Conservation (phyloP, 2,329 filamentous ascomycete genomes). For the Tolypocladium sp. region DNA sequence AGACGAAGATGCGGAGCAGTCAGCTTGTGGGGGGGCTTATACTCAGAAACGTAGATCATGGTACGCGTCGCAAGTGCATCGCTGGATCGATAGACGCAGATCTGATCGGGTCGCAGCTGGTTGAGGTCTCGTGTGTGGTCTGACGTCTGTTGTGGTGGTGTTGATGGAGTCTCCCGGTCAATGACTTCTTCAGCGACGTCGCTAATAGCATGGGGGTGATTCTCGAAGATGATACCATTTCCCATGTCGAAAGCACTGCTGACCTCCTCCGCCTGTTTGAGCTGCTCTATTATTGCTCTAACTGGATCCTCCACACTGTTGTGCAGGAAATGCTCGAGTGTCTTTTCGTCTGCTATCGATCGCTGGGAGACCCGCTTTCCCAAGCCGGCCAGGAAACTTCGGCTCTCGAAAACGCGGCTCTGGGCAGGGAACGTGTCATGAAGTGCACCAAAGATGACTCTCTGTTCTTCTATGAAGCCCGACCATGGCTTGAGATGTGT, state of each 20-base stretch:
- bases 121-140: conserved; percentile 8
- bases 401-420: conserved; percentile 15
- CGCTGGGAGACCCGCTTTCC: conserved; percentile 10
- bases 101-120: conserved; percentile 22
- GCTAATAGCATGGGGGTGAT: conserved; percentile 16
- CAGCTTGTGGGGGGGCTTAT: conserved; percentile 39
- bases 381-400: conserved; percentile 10
- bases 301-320: conserved; percentile 20
- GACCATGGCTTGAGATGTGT: conserved; percentile 16
- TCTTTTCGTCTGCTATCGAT: conserved; percentile 16
- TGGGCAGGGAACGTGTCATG: conserved; percentile 11
- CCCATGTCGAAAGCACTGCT: conserved; percentile 13
- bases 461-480: conserved; percentile 17
- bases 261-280: conserved; percentile 12
- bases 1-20: conserved; percentile 28
- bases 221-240: conserved; percentile 21
- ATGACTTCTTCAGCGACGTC: conserved; percentile 8
- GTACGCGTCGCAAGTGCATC: conserved; percentile 1
- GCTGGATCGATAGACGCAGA: conserved; percentile 12
- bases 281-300: conserved; percentile 16
- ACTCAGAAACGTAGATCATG: conserved; percentile 28
- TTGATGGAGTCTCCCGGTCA: not conserved
- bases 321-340: conserved; percentile 18
- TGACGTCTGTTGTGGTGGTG: conserved; percentile 7
- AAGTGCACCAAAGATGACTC: conserved; percentile 11